Conservation (phyloP, 2,329 filamentous ascomycete species). For the Paradendryphiella salina region DNA sequence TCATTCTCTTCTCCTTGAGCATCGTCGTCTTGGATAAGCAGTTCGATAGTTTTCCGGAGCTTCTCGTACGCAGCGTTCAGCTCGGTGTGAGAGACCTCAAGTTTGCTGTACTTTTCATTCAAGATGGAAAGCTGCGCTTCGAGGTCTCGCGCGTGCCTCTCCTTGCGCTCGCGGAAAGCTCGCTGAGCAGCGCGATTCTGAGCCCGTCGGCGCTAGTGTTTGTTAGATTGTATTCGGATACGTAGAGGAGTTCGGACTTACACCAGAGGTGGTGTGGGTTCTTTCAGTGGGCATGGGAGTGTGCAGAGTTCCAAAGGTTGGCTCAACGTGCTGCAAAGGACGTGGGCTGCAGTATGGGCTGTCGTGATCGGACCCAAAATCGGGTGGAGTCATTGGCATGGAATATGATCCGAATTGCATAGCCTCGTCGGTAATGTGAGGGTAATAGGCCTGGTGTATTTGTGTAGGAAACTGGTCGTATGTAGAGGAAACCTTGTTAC, state of each 20-base stretch:
- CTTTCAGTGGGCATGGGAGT: slow-evolving; percentile 32
- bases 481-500: slow-evolving; percentile 41
- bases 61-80: slow-evolving; percentile 48
- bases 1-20: slow-evolving; percentile 38
- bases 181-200: slow-evolving; percentile 65
- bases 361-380: slow-evolving; percentile 48
- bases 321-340: slow-evolving; percentile 33
- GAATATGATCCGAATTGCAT: slow-evolving; percentile 42
- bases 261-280: slow-evolving; percentile 47
- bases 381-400: slow-evolving; percentile 46
- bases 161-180: slow-evolving; percentile 65
- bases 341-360: slow-evolving; percentile 46
- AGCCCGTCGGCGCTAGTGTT: slow-evolving; percentile 57
- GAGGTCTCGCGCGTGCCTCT: slow-evolving; percentile 67
- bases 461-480: slow-evolving; percentile 43
- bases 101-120: slow-evolving; percentile 59
- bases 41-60: slow-evolving; percentile 46
- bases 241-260: slow-evolving; percentile 21
- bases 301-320: slow-evolving; percentile 24
- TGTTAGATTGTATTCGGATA: slow-evolving; percentile 11
- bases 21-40: slow-evolving; percentile 43
- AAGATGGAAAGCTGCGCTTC: slow-evolving; percentile 60
- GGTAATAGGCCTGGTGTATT: slow-evolving; percentile 40
- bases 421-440: slow-evolving; percentile 39
- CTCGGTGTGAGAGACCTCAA: slow-evolving; percentile 58